Percentiles rank a stretch among this genome's conserved stretches.
Conservation (phyloP, 2,329 filamentous ascomycete genomes). For the Trichophaea hybrida region DNA sequence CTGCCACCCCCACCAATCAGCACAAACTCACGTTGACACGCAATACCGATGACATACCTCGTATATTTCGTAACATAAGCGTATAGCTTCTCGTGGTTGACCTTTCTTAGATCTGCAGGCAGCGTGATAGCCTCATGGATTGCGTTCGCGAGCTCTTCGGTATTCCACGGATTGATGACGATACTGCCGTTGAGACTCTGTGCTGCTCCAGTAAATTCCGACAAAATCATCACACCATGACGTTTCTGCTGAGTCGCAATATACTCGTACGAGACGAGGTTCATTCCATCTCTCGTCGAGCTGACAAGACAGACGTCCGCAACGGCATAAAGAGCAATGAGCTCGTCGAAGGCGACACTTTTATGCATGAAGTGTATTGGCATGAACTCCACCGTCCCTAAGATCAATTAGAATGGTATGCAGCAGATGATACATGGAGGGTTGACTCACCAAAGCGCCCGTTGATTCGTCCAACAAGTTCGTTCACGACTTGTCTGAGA, state of each 20-base stretch:
- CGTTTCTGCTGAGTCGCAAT: constrained; percentile 84
- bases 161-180: constrained; percentile 98
- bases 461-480: constrained; percentile 92
- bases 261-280: constrained; percentile 95
- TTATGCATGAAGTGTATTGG: constrained; percentile 98
- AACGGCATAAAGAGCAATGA: constrained; percentile 41
- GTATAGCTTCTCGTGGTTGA: constrained; percentile 82
- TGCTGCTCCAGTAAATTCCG: constrained; percentile 89
- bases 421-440: background rate
- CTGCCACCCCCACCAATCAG: constrained; percentile 31
- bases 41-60: constrained; percentile 37
- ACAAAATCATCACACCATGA: constrained; percentile 86
- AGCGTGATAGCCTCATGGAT: constrained; percentile 96
- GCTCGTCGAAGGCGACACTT: constrained; percentile 84
- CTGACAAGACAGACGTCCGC: constrained; percentile 28
- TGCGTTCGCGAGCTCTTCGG: constrained; percentile 80
- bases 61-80: constrained; percentile 97
- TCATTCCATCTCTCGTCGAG: constrained; percentile 70
- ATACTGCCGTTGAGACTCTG: constrained; percentile 87
- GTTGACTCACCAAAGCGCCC: constrained; percentile 59
- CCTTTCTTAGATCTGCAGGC: constrained; percentile 70
- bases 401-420: constrained; percentile 11
- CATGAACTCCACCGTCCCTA: constrained; percentile 90
- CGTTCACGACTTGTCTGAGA: constrained; percentile 84
- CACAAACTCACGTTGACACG: background rate